phyloP scores from a whole-genome alignment of 106 monocot genomes.

The Alisma plantagoaquatica region DNA sequence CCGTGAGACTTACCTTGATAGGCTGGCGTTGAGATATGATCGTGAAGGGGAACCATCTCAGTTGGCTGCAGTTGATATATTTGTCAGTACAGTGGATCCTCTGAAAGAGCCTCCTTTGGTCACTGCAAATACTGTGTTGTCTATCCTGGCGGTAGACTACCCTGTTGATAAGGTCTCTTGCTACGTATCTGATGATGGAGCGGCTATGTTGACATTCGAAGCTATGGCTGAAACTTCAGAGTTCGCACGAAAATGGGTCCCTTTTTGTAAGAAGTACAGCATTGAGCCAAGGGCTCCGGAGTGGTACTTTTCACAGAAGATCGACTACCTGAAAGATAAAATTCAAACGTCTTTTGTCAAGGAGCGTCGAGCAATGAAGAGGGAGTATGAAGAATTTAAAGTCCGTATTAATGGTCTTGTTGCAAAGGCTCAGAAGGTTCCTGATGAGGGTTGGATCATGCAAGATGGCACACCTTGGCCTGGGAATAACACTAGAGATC shows the following conservation, averaged over 20 bases:
- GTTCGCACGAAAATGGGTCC: slow-evolving; percentile 94
- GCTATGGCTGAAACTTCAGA: slow-evolving; percentile 82
- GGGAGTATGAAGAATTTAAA: too few species aligned
- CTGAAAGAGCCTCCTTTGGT: slow-evolving; percentile 85
- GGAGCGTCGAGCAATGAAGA: slow-evolving; percentile 69
- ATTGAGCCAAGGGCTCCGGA: slow-evolving; percentile 92
- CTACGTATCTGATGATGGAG: slow-evolving; percentile 91
- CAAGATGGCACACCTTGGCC: too few species aligned
- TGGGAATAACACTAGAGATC: too few species aligned
- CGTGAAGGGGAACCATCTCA: slow-evolving; percentile 91
- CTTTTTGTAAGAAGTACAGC: slow-evolving; percentile 78
- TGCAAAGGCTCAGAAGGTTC: too few species aligned
- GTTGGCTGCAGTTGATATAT: slow-evolving; percentile 89
- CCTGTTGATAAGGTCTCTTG: slow-evolving; percentile 93
- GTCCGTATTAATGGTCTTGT: too few species aligned
- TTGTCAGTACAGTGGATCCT: slow-evolving; percentile 93
- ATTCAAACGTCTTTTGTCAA: slow-evolving; percentile 65
- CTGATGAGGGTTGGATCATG: too few species aligned
- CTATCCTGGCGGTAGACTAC: slow-evolving; percentile 87
- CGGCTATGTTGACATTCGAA: slow-evolving; percentile 86
- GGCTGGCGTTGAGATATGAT: slow-evolving; percentile 64
- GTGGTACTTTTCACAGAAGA: slow-evolving; percentile 66
- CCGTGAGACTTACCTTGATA: slow-evolving; percentile 63
- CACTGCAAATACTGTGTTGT: slow-evolving; percentile 90
- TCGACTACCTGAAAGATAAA: slow-evolving; percentile 64